These are phyloP conservation scores for Leucosporidium yakuticum DNA, from an alignment of 768 basidiomycete species.

Conservation along the genomic window DNA sequence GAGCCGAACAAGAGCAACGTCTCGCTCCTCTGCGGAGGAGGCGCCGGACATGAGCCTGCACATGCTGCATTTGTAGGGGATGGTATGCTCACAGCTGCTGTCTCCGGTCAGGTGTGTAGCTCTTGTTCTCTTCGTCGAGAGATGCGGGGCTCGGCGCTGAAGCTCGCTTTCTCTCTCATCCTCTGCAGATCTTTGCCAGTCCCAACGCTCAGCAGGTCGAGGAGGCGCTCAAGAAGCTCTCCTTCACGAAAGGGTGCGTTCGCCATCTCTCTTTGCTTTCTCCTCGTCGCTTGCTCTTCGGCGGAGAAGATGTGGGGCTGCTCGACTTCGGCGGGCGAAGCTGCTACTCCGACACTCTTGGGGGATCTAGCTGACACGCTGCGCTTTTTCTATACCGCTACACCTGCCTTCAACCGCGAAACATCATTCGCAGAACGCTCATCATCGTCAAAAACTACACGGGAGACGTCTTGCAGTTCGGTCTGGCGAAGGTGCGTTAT, in stretches of 20 bases:
- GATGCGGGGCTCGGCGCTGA: too few relatives aligned
- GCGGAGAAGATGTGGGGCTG: not conserved
- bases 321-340: not conserved
- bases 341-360: too few relatives aligned
- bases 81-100: slow-evolving; percentile 75
- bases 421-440: slow-evolving; percentile 12
- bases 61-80: slow-evolving; percentile 83
- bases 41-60: slow-evolving; percentile 78
- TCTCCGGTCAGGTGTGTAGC: slow-evolving; percentile 58
- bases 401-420: not conserved
- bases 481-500: slow-evolving; percentile 41
- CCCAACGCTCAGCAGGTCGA: slow-evolving; percentile 80
- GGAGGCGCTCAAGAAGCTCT: slow-evolving; percentile 58
- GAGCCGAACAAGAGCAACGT: slow-evolving; percentile 45
- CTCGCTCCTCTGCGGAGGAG: slow-evolving; percentile 73
- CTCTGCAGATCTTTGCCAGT: slow-evolving; percentile 64
- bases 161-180: too few relatives aligned
- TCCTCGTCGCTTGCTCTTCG: too few relatives aligned
- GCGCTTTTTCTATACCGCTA: too few relatives aligned
- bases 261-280: too few relatives aligned
- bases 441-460: slow-evolving; percentile 15
- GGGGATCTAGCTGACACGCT: too few relatives aligned
- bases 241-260: slow-evolving; percentile 6
- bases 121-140: not conserved
- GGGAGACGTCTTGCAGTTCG: slow-evolving; percentile 46